Base-by-base conservation (phyloP, 495 filamentous ascomycete genomes). In the Penicillium canescens region DNA sequence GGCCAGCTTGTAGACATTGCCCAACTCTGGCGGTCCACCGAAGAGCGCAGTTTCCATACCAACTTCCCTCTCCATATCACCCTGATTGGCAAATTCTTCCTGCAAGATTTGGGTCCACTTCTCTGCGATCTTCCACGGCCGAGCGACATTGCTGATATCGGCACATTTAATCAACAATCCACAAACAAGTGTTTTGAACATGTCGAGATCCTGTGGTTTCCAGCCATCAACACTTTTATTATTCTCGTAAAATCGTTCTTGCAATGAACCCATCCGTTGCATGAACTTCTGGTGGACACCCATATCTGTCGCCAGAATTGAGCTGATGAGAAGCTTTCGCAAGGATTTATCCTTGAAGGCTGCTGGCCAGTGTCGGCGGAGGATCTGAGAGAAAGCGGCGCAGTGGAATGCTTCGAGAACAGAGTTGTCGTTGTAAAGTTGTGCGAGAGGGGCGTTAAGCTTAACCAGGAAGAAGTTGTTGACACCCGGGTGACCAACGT, bases 341-440 rank as follows among this genome's bases (percentile, higher is more conserved):
- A 97, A 87, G 36, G 85, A 82, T 37, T 75, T 75, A 57, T 91
- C 83, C 57, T 82, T 74, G 60, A 92, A 93, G 3, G 86, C 87
- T 3, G 83, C 75, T 6, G 91, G 91, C 94, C 94, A 98, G 70
- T 97, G 84, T 33, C 92, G 86, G 42, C 92, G 88, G 33, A 98
- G 82, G 33, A 98, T 96, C 65, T 98, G 94, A 2, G 91, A 97
- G 65, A 92, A 98, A 3, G 95, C 94, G 12, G 94, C 95, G 65
- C 94, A 97, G 62, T 98, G 94, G 67, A 97, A 98, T 13, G 92
- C 93, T 72, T 98, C 94, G 24, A 98, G 81, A 20, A 98, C 94
- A 13, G 94, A 98, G 56, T 88, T 88, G 68, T 98, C 94, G 67
- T 98, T 98, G 72, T 98, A 98, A 12, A 98, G 77, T 66, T 98